Evolutionary conservation across 192 early-diverging fungal genomes (phyloP).

Genomic region (Phlyctochytrium arcticum): DNA sequence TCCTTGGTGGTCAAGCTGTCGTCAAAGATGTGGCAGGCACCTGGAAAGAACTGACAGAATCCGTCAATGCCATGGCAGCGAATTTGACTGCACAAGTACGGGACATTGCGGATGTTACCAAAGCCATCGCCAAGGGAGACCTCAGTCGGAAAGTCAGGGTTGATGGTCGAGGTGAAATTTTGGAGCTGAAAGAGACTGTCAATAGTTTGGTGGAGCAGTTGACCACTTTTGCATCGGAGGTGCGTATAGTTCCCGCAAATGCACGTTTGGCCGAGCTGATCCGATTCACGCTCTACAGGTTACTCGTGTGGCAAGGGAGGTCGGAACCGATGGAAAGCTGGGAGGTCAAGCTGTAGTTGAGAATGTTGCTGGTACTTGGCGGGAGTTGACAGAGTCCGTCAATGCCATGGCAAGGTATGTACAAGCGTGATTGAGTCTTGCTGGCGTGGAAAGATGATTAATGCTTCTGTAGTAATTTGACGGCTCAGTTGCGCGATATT

Average conservation of each 20-base stretch:
- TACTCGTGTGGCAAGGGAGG: slow-evolving; percentile 52
- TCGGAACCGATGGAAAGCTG: slow-evolving; percentile 33
- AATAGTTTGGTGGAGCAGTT: slow-evolving; percentile 64
- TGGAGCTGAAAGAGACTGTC: slow-evolving; percentile 61
- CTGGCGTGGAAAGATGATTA: not conserved
- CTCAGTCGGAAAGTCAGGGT: slow-evolving; percentile 56
- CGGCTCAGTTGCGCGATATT: slow-evolving; percentile 59
- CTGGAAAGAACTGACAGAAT: slow-evolving; percentile 65
- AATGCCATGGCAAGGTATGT: slow-evolving; percentile 60
- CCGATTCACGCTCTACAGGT: slow-evolving; percentile 12
- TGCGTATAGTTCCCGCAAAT: not conserved
- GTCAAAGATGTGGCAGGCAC: slow-evolving; percentile 49
- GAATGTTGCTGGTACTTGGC: slow-evolving; percentile 42
- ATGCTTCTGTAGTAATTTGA: slow-evolving; percentile 39
- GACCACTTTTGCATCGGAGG: slow-evolving; percentile 58
- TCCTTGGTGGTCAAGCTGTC: slow-evolving; percentile 66
- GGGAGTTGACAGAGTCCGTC: slow-evolving; percentile 58
- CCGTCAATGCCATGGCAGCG: slow-evolving; percentile 70
- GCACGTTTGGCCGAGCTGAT: not conserved
- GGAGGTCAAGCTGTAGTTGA: slow-evolving; percentile 55
- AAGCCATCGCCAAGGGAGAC: slow-evolving; percentile 62
- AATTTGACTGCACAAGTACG: slow-evolving; percentile 56
- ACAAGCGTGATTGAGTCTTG: too few species aligned
- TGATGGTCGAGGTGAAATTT: slow-evolving; percentile 56
- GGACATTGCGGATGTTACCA: slow-evolving; percentile 60